Evolutionary conservation across 495 filamentous ascomycete genomes (phyloP).

Genomic region (Aspergillus asperescens): DNA sequence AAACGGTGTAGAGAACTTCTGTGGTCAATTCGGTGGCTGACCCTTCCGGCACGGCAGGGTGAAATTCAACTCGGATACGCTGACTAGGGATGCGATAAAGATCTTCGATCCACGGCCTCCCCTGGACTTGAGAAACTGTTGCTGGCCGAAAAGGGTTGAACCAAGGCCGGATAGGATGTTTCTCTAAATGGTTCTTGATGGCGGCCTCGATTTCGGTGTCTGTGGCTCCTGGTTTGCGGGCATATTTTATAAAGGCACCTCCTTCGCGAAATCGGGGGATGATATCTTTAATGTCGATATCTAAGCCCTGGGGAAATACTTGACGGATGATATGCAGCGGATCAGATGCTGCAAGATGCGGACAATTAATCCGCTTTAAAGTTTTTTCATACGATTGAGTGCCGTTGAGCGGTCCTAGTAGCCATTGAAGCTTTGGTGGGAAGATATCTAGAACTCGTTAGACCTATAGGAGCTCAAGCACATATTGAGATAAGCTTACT

Average conservation of each 20-base stretch:
- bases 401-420: constrained; percentile 56
- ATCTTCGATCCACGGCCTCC: constrained; percentile 94
- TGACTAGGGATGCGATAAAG: constrained; percentile 74
- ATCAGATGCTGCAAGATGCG: constrained; percentile 52
- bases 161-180: constrained; percentile 77
- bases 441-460: constrained; percentile 61
- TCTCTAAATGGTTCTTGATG: constrained; percentile 51
- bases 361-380: constrained; percentile 59
- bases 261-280: constrained; percentile 83
- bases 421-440: constrained; percentile 67
- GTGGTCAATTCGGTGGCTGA: constrained; percentile 73
- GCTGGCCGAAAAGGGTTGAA: constrained; percentile 78
- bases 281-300: constrained; percentile 71
- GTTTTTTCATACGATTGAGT: constrained; percentile 53
- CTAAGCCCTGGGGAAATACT: constrained; percentile 52
- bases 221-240: constrained; percentile 48
- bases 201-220: constrained; percentile 54
- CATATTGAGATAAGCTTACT: constrained; percentile 47
- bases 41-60: constrained; percentile 58
- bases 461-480: not conserved
- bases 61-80: constrained; percentile 76
- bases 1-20: constrained; percentile 80
- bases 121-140: constrained; percentile 63
- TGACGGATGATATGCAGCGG: constrained; percentile 58
- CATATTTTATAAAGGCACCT: constrained; percentile 89